phyloP scores from a whole-genome alignment of 169 alveolate genomes.

The Eimeria sp. region DNA sequence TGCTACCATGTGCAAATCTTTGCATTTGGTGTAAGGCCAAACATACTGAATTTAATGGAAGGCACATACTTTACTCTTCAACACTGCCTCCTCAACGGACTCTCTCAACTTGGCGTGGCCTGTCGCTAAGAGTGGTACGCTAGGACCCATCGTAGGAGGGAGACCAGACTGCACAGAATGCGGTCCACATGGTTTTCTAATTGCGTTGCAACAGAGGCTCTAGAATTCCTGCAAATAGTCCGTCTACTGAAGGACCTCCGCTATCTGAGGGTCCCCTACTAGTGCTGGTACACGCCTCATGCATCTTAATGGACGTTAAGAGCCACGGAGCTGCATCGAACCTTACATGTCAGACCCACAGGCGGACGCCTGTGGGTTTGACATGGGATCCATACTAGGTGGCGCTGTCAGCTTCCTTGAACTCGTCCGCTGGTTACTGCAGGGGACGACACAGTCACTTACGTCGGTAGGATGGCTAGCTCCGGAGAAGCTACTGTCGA shows the following conservation, averaged over 20 bases:
- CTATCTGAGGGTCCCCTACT: background rate
- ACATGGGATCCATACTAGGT: background rate
- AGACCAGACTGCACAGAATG: background rate
- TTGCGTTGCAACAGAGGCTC: background rate
- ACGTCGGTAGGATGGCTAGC: constrained; percentile 47
- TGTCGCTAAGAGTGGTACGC: background rate
- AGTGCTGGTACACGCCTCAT: constrained; percentile 13
- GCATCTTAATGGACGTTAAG: background rate
- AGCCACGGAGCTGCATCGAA: background rate
- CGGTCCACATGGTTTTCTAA: background rate
- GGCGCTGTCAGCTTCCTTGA: background rate
- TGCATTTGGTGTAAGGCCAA: background rate
- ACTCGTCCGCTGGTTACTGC: no score
- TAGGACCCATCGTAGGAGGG: background rate
- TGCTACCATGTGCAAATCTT: background rate
- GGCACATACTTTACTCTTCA: background rate
- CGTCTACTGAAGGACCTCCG: background rate
- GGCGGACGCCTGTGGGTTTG: background rate
- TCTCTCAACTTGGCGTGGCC: background rate
- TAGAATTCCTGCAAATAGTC: background rate
- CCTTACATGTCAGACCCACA: background rate
- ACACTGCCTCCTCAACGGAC: background rate
- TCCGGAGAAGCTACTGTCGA: constrained; percentile 42
- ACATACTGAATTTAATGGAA: background rate
- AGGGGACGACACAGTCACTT: constrained; percentile 29